Evolutionary conservation across 108 stramenopile species (phyloP).

Genomic region (Pinguiococcus pyrenoidosus): DNA sequence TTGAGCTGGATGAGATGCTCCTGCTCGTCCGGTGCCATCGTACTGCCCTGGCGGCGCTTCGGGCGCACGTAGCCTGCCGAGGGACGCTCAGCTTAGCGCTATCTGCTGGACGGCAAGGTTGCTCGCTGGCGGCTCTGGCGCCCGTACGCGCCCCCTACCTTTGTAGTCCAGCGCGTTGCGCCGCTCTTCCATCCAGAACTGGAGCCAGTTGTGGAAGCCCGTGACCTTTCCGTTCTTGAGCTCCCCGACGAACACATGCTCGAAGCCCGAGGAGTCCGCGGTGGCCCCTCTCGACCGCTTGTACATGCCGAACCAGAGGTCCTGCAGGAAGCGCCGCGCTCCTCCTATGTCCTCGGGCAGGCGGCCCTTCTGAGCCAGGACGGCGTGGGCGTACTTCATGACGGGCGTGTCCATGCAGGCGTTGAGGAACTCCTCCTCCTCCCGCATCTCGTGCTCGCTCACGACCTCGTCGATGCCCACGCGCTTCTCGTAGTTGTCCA

Average conservation of each 20-base stretch:
- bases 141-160: no score
- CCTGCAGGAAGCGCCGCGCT: constrained; percentile 50
- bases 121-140: no score
- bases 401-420: constrained; percentile 62
- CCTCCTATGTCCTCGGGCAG: constrained; percentile 40
- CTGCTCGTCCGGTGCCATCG: constrained; percentile 38
- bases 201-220: constrained; percentile 86
- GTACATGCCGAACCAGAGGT: constrained; percentile 76
- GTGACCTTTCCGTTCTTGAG: constrained; percentile 29
- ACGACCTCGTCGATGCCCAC: constrained; percentile 51
- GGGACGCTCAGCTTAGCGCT: no score
- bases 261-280: constrained; percentile 72
- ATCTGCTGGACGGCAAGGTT: neutral
- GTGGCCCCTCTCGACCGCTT: constrained; percentile 38
- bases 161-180: constrained; percentile 61
- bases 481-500: constrained; percentile 63
- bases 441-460: constrained; percentile 43
- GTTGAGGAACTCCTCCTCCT: constrained; percentile 49
- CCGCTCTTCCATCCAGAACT: constrained; percentile 69
- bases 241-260: constrained; percentile 86
- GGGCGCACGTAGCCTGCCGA: neutral
- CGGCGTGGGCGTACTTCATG: constrained; percentile 75
- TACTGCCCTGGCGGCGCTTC: no score
- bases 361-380: constrained; percentile 34
- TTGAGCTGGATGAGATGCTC: constrained; percentile 66